phyloP scores from a whole-genome alignment of 139 green algal species.

The Astrephomene gubernaculifera region DNA sequence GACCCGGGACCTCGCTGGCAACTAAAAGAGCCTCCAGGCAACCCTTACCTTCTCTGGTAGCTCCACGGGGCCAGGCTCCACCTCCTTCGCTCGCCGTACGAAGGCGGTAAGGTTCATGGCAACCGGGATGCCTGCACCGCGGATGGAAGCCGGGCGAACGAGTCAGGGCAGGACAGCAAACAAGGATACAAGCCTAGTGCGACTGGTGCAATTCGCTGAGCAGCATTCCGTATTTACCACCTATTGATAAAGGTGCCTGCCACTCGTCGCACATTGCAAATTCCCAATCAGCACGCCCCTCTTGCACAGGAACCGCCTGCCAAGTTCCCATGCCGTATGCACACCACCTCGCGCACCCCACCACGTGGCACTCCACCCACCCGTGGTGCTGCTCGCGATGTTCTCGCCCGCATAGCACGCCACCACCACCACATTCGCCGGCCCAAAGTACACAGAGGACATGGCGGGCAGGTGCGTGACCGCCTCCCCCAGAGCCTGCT shows the following conservation, averaged over 20 bases:
- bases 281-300: too few species aligned
- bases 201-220: too few species aligned
- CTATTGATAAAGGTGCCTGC: too few species aligned
- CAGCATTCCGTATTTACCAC: too few species aligned
- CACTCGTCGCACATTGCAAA: too few species aligned
- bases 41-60: conserved; percentile 29
- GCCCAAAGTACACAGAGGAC: conserved; percentile 30
- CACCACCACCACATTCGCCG: conserved; percentile 48
- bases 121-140: conserved; percentile 34
- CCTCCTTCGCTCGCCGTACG: conserved; percentile 27
- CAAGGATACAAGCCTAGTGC: too few species aligned
- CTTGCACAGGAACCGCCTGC: too few species aligned
- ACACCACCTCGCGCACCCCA: too few species aligned
- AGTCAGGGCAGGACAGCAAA: too few species aligned
- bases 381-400: conserved; percentile 16
- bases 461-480: conserved; percentile 49
- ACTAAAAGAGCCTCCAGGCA: background rate
- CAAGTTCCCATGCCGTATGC: too few species aligned
- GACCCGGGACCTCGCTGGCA: too few species aligned
- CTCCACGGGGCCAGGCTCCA: conserved; percentile 28
- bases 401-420: conserved; percentile 52
- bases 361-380: background rate
- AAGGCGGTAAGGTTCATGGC: conserved; percentile 52
- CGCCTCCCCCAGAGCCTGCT: conserved; percentile 58
- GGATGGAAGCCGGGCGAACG: too few species aligned